These are phyloP conservation scores for Graphiopsis chlorocephala DNA, from an alignment of 2,329 filamentous ascomycete species.

Conservation along the genomic window DNA sequence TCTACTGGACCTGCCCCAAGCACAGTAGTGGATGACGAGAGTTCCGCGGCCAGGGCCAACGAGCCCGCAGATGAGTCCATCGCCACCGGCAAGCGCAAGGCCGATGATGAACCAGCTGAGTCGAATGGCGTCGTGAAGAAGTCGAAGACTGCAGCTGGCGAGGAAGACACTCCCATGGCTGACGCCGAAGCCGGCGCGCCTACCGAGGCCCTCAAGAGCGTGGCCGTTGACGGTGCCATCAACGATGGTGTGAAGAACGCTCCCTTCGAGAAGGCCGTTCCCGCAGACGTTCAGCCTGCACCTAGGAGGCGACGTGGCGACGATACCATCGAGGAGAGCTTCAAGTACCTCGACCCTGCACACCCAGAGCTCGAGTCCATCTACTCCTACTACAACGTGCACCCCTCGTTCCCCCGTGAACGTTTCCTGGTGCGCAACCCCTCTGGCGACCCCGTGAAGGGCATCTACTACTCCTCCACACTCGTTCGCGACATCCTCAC, in stretches of 20 bases:
- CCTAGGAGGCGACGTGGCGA: conserved; percentile 24
- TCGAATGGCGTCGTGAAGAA: conserved; percentile 11
- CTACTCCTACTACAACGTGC: conserved; percentile 80
- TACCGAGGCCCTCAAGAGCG: not conserved
- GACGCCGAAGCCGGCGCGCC: conserved; percentile 16
- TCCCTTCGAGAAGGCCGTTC: conserved; percentile 26
- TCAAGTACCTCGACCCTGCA: conserved; percentile 77
- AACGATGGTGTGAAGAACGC: conserved; percentile 22
- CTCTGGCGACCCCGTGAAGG: conserved; percentile 81
- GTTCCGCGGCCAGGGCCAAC: conserved; percentile 21
- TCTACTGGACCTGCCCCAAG: conserved; percentile 17
- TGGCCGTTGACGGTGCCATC: conserved; percentile 16
- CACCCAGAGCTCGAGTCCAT: conserved; percentile 77
- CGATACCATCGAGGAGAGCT: conserved; percentile 76
- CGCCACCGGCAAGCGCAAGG: conserved; percentile 14
- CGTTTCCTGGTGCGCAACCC: conserved; percentile 97
- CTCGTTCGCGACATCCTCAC: conserved; percentile 81
- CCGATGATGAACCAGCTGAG: conserved; percentile 16
- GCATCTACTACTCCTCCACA: conserved; percentile 91
- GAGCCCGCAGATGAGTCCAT: conserved; percentile 10
- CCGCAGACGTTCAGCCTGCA: conserved; percentile 17
- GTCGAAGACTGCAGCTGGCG: conserved; percentile 15
- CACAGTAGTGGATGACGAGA: conserved; percentile 2
- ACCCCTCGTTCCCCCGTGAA: conserved; percentile 78
- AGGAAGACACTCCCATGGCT: conserved; percentile 15